Evolutionary conservation across 345 rosid genomes (phyloP).

Genomic region (Noccaea bulbosa): DNA sequence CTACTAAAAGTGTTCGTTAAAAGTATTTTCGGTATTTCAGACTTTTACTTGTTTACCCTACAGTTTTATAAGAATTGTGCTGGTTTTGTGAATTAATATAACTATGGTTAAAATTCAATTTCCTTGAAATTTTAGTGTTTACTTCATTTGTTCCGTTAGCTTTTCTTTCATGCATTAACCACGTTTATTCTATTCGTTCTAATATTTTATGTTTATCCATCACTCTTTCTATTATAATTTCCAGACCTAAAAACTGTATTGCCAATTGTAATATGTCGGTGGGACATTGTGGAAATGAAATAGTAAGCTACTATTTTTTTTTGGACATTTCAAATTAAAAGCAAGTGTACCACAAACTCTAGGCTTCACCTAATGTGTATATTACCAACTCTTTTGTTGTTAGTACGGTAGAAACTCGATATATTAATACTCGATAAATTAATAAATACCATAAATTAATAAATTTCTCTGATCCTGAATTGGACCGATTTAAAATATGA

Average conservation of each 20-base stretch:
- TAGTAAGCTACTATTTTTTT: constrained; percentile 36
- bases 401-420: too few species aligned
- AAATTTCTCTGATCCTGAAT: too few species aligned
- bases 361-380: constrained; percentile 48
- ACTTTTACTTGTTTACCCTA: too few species aligned
- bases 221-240: neutral
- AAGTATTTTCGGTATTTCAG: too few species aligned
- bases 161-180: neutral
- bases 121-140: neutral
- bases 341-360: constrained; percentile 45
- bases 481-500: too few species aligned
- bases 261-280: constrained; percentile 26
- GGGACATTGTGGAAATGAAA: constrained; percentile 43
- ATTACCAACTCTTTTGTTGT: constrained; percentile 34
- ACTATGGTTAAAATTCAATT: neutral
- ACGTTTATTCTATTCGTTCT: neutral
- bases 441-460: too few species aligned
- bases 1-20: too few species aligned
- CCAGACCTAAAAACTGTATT: neutral
- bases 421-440: too few species aligned
- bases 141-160: neutral
- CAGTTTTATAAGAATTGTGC: too few species aligned
- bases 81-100: neutral
- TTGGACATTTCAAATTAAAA: constrained; percentile 35
- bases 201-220: neutral